Conservation (phyloP, 83 land plant species). For the Picea abies region DNA sequence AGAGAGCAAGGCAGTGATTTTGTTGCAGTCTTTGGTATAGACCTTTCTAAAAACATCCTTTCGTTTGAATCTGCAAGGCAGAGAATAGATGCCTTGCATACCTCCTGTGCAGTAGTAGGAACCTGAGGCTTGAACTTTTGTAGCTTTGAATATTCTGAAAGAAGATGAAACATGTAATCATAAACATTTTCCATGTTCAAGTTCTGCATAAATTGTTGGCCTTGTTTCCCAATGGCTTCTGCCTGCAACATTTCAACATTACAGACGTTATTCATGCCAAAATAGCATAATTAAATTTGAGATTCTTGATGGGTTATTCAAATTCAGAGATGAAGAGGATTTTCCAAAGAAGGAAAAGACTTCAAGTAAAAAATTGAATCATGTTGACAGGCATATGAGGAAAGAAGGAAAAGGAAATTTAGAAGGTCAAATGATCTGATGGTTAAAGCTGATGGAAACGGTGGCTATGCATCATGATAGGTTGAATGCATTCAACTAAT, state of each 20-base stretch:
- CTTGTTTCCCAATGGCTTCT: conserved; percentile 55
- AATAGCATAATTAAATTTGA: neutral
- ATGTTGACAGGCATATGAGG: no score
- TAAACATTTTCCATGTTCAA: conserved; percentile 65
- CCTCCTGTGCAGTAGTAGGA: conserved; percentile 46
- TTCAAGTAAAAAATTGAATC: no score
- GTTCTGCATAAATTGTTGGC: conserved; percentile 57
- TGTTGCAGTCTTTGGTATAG: neutral
- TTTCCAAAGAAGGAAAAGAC: no score
- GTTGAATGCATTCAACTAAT: neutral
- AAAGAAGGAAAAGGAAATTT: no score
- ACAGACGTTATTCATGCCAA: neutral
- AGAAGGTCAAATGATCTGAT: no score
- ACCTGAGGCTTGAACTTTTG: conserved; percentile 58
- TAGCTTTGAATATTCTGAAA: conserved; percentile 70
- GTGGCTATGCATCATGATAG: neutral
- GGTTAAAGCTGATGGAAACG: no score
- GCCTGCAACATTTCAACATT: conserved; percentile 42
- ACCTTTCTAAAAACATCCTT: conserved; percentile 30
- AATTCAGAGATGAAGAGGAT: neutral
- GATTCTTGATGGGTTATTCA: neutral
- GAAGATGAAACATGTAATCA: conserved; percentile 79
- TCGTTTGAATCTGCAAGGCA: conserved; percentile 47
- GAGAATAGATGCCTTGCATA: conserved; percentile 51
- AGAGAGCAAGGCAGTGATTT: conserved; percentile 21